Base-by-base conservation (phyloP, 148 eudicot genomes). In the Rhododendron williamsianum region DNA sequence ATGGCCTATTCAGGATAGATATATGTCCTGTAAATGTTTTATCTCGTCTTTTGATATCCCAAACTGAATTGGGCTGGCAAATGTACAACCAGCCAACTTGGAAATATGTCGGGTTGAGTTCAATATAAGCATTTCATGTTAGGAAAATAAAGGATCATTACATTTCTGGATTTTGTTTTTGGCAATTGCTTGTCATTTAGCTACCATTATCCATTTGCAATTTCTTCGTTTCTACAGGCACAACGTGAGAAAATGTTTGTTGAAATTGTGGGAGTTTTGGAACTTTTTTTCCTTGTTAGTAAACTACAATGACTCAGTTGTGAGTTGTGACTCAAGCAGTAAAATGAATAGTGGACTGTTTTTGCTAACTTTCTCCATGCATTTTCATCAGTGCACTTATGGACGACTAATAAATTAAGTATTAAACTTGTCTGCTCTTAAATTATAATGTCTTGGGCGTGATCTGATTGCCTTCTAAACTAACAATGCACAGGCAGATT, bases 401-500 rank as follows among this genome's bases (percentile, higher is more conserved):
- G 51, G 19, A 46, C 9, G 0, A 18, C 45, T 10, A 35, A 41
- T 56, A 54, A 82, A 5, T 48, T 1, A 83, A 48, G 2, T 16
- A 82, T 13, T 69, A 7, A 45, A 18, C 41, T 27, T 58, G 6
- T 13, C 8, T 63, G 2, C 19, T 25, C 8, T 16, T 23, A 52
- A 21, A 73, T 3, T 35, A 45, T 54, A 6, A 13, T 23, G 19
- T 86, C 72, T 35, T 78, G 12, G 25, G 10, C 19, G 13, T 35
- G 9, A 54, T 63, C 56, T 27, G 25, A 30, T 82, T 46, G 18
- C 8, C 35, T 10, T 35, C 36, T 81, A 60, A 11, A 35, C 46
- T 84, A 65, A 18, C 78, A 85, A 33, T 73, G 78, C 80, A 76
- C 92, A 94, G 95, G 88, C 86, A 54, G 95, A 93, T 71, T 83